Conservation (phyloP, 179 eudicot species). For the Silene noctiflora region DNA sequence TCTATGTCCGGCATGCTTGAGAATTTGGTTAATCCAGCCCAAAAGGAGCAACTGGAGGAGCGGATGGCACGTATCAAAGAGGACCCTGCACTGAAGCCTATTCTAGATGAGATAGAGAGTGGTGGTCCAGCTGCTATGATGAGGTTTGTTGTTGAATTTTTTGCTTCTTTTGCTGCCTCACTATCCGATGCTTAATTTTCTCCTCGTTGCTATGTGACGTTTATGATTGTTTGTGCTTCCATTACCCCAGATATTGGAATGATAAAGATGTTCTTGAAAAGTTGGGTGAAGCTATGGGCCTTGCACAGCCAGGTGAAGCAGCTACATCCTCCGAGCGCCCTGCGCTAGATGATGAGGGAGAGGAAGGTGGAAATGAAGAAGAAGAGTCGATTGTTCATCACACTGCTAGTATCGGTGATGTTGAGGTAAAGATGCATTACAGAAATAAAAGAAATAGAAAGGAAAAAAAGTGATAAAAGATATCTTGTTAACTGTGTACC, state of each 20-base stretch:
- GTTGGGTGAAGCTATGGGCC: conserved; percentile 98
- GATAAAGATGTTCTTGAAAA: conserved; percentile 86
- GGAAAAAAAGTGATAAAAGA: neutral
- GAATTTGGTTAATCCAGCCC: conserved; percentile 75
- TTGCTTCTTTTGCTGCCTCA: neutral
- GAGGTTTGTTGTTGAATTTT: conserved; percentile 49
- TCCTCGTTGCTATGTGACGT: neutral
- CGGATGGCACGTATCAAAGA: conserved; percentile 88
- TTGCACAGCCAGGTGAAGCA: conserved; percentile 63
- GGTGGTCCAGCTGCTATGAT: conserved; percentile 99
- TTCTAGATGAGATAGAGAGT: conserved; percentile 87
- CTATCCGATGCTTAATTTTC: neutral
- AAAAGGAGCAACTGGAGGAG: conserved; percentile 79
- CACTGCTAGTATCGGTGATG: conserved; percentile 92
- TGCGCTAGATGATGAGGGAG: conserved; percentile 55
- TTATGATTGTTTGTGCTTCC: neutral
- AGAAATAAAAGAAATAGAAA: neutral
- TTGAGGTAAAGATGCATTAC: conserved; percentile 53
- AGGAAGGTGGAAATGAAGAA: conserved; percentile 73
- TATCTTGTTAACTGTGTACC: neutral
- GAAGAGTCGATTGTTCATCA: conserved; percentile 94
- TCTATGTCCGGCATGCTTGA: conserved; percentile 96
- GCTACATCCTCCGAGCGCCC: conserved; percentile 51
- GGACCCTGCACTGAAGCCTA: conserved; percentile 90
- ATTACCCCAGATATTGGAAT: conserved; percentile 78